A percentile compares a stretch with the other conserved stretches of the same genome.
Evolutionary conservation across 163 green algal genomes (phyloP).

Genomic region (Smithsoniella earleae): DNA sequence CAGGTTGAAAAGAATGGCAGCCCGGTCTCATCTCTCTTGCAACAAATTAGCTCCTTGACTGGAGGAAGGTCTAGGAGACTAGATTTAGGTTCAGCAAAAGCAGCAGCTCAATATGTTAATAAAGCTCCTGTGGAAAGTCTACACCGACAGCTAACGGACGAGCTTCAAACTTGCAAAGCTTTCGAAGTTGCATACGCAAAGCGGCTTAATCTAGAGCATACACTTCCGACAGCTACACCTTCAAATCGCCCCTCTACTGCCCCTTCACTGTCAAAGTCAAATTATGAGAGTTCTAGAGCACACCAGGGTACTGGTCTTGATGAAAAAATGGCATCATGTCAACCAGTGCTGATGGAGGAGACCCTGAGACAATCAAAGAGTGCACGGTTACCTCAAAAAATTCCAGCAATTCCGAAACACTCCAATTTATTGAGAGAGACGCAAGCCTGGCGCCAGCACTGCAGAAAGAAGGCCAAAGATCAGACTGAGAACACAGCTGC

Average conservation of each 20-base stretch:
- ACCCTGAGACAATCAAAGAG: too few species aligned
- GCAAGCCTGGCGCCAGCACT: background rate
- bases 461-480: too few species aligned
- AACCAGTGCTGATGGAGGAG: too few species aligned
- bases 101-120: slow-evolving; percentile 17
- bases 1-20: slow-evolving; percentile 24
- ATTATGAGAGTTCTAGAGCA: too few species aligned
- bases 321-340: too few species aligned
- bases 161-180: slow-evolving; percentile 1
- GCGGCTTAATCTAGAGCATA: slow-evolving; percentile 26
- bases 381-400: background rate
- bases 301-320: too few species aligned
- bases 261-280: too few species aligned
- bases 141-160: background rate
- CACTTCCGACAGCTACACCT: too few species aligned
- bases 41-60: slow-evolving; percentile 23
- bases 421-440: background rate
- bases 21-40: slow-evolving; percentile 2
- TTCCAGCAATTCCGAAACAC: background rate
- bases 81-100: slow-evolving; percentile 22
- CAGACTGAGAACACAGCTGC: too few species aligned
- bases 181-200: slow-evolving; percentile 29
- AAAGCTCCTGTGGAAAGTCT: slow-evolving; percentile 8
- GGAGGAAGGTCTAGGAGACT: slow-evolving; percentile 24
- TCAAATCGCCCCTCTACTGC: too few species aligned